phyloP scores from a whole-genome alignment of 2,329 filamentous ascomycete species.

The Shiraia bambusicola region DNA sequence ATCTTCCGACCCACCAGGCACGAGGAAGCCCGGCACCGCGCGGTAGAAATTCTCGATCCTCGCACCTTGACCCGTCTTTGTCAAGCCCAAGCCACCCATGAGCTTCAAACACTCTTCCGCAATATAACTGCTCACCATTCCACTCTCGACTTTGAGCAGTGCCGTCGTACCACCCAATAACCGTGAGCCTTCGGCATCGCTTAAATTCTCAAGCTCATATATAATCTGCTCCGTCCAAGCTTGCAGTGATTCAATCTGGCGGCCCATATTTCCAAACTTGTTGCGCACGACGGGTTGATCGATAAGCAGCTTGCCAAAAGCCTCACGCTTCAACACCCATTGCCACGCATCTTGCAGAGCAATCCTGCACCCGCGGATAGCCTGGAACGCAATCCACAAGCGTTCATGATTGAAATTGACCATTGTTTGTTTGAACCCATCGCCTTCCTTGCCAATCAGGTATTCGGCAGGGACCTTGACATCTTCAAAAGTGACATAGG shows the following conservation, averaged over 20 bases:
- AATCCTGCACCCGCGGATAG: conserved; percentile 28
- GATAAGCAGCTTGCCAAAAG: conserved; percentile 36
- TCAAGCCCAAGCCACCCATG: conserved; percentile 30
- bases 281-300: conserved; percentile 37
- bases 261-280: conserved; percentile 35
- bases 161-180: conserved; percentile 28
- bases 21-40: conserved; percentile 24
- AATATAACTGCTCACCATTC: conserved; percentile 30
- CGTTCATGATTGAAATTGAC: conserved; percentile 41
- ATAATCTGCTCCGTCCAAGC: conserved; percentile 36
- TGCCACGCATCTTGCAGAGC: conserved; percentile 32
- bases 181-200: conserved; percentile 20
- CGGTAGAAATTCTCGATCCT: conserved; percentile 32
- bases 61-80: conserved; percentile 30
- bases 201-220: conserved; percentile 26
- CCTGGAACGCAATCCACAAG: conserved; percentile 36
- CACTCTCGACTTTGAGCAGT: conserved; percentile 27
- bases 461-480: conserved; percentile 33
- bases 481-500: conserved; percentile 37
- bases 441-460: conserved; percentile 32
- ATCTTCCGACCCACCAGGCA: conserved; percentile 32
- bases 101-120: conserved; percentile 32
- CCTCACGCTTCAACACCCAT: conserved; percentile 34
- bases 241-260: conserved; percentile 30
- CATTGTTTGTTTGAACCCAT: conserved; percentile 37